Base-by-base conservation (phyloP, 164 flowering plant species). In the Aristolochia californica region DNA sequence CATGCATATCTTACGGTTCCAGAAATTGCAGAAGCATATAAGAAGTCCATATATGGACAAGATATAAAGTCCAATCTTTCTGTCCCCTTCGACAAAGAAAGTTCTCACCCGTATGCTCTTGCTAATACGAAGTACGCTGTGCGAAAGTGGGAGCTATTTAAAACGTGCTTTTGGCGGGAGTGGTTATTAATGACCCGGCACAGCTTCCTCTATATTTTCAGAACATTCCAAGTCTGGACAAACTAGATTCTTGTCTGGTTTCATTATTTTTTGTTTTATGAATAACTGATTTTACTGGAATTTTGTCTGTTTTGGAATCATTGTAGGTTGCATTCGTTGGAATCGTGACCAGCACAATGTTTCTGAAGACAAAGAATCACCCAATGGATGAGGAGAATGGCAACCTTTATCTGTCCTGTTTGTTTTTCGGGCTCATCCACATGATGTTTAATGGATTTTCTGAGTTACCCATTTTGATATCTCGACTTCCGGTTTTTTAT, bases 361-460 rank as follows among this genome's bases (percentile, higher is more conserved):
- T 84, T 73, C 60, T 82, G 20, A 68, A 87, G 63, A 82, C 87
- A 63, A 82, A 82, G 69, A 0, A 82, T 48, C 91, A 87, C 58
- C 87, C 87, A 20, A 74, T 75, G 30, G 78, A 80, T 43, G 85
- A 86, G 79, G n/a, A 43, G 5, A 65, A 80, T 62, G 98, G 89
- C 48, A 74, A 70, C 48, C 78, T 80, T 2, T 88, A 88, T 72
- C 83, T 88, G 22, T 74, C 85, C 64, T 78, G 80, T 72, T 72
- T 86, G 23, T 91, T 91, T 64, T 91, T 74, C 51, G 96, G 83
- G 48, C 66, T 88, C 57, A 76, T 83, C 40, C 95, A 88, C 60
- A 83, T 91, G 89, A 78, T 87, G 87, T 88, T 88, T 59, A 86
- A 91, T 78, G 98, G 95, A 38, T 80, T 91, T 56, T 71, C 96